phyloP scores from a whole-genome alignment of 2,329 filamentous ascomycete species.

The Penicillium sp. region DNA sequence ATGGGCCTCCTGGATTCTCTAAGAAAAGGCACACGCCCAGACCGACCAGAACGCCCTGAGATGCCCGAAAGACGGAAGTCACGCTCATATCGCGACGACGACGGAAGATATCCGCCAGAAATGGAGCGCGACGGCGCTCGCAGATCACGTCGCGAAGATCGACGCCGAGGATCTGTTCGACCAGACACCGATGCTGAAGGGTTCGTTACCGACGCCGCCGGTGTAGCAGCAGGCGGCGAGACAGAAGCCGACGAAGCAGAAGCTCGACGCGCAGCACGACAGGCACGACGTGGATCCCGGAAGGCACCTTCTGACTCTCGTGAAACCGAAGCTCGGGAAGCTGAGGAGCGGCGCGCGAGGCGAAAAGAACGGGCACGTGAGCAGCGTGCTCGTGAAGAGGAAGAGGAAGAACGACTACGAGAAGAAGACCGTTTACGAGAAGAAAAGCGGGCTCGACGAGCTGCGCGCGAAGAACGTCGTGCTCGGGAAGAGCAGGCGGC shows the following conservation, averaged over 20 bases:
- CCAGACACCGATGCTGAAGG: slow-evolving; percentile 54
- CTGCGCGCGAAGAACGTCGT: slow-evolving; percentile 47
- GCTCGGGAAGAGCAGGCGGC: slow-evolving; percentile 29
- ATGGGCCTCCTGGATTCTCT: slow-evolving; percentile 63
- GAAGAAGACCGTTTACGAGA: slow-evolving; percentile 23
- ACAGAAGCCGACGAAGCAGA: slow-evolving; percentile 56
- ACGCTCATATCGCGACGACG: slow-evolving; percentile 40
- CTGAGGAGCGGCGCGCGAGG: slow-evolving; percentile 37
- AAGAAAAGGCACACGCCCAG: slow-evolving; percentile 31
- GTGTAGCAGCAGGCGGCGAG: slow-evolving; percentile 35
- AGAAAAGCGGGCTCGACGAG: slow-evolving; percentile 53
- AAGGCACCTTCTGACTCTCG: slow-evolving; percentile 39
- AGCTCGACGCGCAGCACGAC: slow-evolving; percentile 63
- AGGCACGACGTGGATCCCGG: slow-evolving; percentile 50
- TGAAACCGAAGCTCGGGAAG: slow-evolving; percentile 38
- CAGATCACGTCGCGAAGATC: slow-evolving; percentile 38
- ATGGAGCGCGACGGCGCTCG: slow-evolving; percentile 39
- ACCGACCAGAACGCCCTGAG: slow-evolving; percentile 21
- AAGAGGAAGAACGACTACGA: slow-evolving; percentile 31
- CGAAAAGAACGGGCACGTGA: slow-evolving; percentile 37
- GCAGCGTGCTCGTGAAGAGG: slow-evolving; percentile 46
- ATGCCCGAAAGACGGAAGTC: slow-evolving; percentile 40
- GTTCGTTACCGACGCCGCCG: slow-evolving; percentile 44
- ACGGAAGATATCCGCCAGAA: slow-evolving; percentile 34
- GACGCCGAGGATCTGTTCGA: slow-evolving; percentile 40